These are phyloP conservation scores for Cajanus cajan DNA, from an alignment of 306 rosid species.

Conservation along the genomic window DNA sequence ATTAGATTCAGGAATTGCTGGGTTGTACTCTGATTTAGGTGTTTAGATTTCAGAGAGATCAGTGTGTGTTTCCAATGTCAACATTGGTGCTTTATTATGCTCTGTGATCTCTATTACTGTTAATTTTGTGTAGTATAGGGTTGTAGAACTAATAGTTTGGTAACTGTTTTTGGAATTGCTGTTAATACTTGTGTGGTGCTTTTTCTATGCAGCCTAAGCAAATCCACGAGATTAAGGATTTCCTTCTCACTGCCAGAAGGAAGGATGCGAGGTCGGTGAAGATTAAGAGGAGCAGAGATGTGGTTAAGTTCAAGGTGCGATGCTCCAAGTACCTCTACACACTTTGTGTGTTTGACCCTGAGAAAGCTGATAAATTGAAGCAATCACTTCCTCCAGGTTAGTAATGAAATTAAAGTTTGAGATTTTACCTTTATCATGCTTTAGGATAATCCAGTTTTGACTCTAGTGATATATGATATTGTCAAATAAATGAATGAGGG, in stretches of 20 bases:
- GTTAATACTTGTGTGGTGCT: background rate
- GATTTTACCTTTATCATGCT: background rate
- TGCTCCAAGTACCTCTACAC: conserved; percentile 96
- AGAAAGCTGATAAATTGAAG: conserved; percentile 91
- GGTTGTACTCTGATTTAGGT: background rate
- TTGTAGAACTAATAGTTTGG: background rate
- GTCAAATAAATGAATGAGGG: background rate
- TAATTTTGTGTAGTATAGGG: background rate
- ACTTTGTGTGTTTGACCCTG: conserved; percentile 68
- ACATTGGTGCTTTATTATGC: background rate
- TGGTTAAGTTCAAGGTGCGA: conserved; percentile 85
- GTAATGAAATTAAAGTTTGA: background rate
- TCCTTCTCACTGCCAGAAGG: conserved; percentile 88
- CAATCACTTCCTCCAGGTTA: conserved; percentile 88
- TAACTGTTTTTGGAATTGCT: background rate
- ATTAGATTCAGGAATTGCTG: background rate
- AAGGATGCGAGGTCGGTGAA: conserved; percentile 86
- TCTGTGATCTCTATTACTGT: background rate
- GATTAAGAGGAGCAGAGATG: conserved; percentile 79
- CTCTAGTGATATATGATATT: background rate
- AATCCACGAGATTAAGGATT: conserved; percentile 89
- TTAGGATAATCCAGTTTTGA: background rate
- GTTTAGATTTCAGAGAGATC: background rate
- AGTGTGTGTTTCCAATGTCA: background rate
- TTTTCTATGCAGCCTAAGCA: conserved; percentile 67